These are phyloP conservation scores for Holtermanniella nyarrowii DNA, from an alignment of 768 basidiomycete species.

Conservation along the genomic window DNA sequence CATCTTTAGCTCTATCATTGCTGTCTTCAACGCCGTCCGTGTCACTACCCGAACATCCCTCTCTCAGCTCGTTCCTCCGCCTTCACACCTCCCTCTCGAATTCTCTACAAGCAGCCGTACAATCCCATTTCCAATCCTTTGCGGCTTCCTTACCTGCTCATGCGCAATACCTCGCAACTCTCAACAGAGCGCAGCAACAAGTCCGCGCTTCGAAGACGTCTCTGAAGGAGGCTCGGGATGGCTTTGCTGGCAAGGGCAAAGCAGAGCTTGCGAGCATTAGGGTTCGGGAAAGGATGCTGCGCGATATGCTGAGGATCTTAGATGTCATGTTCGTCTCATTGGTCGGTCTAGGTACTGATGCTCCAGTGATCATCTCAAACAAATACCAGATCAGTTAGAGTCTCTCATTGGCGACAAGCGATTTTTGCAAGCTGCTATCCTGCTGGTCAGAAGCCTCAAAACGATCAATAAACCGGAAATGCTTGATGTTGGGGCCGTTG, in stretches of 20 bases:
- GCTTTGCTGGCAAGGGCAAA: slow-evolving; percentile 50
- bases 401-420: slow-evolving; percentile 92
- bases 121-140: slow-evolving; percentile 87
- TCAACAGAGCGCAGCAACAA: slow-evolving; percentile 64
- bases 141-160: slow-evolving; percentile 90
- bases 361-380: slow-evolving; percentile 72
- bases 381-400: slow-evolving; percentile 83
- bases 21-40: slow-evolving; percentile 40
- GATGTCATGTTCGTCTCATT: slow-evolving; percentile 69
- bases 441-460: slow-evolving; percentile 79
- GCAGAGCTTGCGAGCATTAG: slow-evolving; percentile 48
- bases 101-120: slow-evolving; percentile 37
- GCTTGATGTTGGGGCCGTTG: slow-evolving; percentile 86
- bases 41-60: slow-evolving; percentile 19
- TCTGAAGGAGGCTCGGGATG: slow-evolving; percentile 65
- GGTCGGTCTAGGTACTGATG: not conserved
- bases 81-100: slow-evolving; percentile 31
- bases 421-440: slow-evolving; percentile 72
- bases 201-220: slow-evolving; percentile 58
- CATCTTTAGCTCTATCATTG: slow-evolving; percentile 81
- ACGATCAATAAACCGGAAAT: slow-evolving; percentile 84
- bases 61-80: slow-evolving; percentile 26
- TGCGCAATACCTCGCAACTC: slow-evolving; percentile 60
- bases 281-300: slow-evolving; percentile 76
- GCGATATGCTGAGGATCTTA: slow-evolving; percentile 89